A percentile compares a stretch with the other conserved stretches of the same genome.
phyloP scores from a whole-genome alignment of 2,329 filamentous ascomycete genomes.

The Coniosporium uncinatum region DNA sequence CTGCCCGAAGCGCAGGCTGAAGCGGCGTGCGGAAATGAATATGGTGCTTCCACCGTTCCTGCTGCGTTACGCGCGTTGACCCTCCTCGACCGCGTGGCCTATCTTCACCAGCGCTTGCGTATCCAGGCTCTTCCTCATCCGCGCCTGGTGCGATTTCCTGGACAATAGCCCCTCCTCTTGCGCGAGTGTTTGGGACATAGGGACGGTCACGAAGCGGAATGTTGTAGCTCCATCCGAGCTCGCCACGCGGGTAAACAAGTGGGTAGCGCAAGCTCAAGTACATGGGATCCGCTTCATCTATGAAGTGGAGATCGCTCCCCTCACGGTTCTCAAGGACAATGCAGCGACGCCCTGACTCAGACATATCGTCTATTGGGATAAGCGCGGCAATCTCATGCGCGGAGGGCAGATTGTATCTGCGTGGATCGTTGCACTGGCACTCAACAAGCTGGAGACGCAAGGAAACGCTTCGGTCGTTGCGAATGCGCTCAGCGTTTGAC shows the following conservation, averaged over 20 bases:
- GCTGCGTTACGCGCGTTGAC: too few relatives aligned
- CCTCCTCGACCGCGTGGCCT: too few relatives aligned
- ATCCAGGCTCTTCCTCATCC: too few relatives aligned
- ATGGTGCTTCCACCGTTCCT: too few relatives aligned
- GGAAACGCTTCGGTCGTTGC: neutral
- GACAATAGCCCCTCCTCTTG: too few relatives aligned
- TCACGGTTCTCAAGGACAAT: neutral
- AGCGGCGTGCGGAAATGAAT: too few relatives aligned
- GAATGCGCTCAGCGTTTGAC: neutral
- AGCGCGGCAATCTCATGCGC: neutral
- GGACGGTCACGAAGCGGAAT: too few relatives aligned
- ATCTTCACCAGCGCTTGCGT: too few relatives aligned
- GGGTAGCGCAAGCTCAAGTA: neutral
- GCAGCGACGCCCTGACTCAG: neutral
- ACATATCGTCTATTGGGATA: neutral
- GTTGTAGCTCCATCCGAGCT: too few relatives aligned
- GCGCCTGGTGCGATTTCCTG: too few relatives aligned
- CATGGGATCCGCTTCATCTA: neutral
- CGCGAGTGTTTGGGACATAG: too few relatives aligned
- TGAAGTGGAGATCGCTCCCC: neutral
- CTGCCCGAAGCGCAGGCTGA: too few relatives aligned
- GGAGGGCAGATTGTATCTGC: neutral
- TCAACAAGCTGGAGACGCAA: neutral
- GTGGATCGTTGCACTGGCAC: neutral
- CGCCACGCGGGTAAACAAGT: neutral